Percentiles rank a stretch among this genome's conserved stretches.
Evolutionary conservation across 345 rosid genomes (phyloP).

Genomic region (Lepidium sativum): DNA sequence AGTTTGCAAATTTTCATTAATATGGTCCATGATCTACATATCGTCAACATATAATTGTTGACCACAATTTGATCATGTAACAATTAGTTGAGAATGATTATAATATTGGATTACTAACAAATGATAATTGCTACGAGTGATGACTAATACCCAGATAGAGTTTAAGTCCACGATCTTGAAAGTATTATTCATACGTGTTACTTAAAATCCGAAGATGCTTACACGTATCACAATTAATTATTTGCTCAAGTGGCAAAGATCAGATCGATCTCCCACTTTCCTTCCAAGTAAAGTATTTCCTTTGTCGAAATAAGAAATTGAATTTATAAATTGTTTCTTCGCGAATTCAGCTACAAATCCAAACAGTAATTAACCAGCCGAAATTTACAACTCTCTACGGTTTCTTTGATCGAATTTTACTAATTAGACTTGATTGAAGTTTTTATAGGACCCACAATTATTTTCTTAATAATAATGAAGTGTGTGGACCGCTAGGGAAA

Average conservation of each 20-base stretch:
- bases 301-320: too few relatives aligned
- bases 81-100: not conserved
- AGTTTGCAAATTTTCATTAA: not conserved
- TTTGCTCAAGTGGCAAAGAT: constrained; percentile 12
- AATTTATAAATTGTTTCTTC: too few relatives aligned
- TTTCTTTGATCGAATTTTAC: not conserved
- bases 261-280: constrained; percentile 1
- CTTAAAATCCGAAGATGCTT: not conserved
- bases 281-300: too few relatives aligned
- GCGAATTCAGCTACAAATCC: not conserved
- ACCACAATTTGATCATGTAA: not conserved
- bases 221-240: constrained; percentile 6
- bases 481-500: not conserved
- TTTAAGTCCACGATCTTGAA: constrained; percentile 2
- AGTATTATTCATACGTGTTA: constrained; percentile 8
- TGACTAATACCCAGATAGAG: not conserved
- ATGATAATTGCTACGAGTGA: not conserved
- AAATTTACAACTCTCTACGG: not conserved
- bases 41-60: not conserved
- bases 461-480: not conserved
- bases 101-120: not conserved
- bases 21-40: not conserved
- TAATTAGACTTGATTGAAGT: not conserved
- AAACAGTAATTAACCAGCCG: not conserved
- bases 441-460: not conserved